Evolutionary conservation across 164 flowering plant genomes (phyloP).

Genomic region (Echeveria elegans): DNA sequence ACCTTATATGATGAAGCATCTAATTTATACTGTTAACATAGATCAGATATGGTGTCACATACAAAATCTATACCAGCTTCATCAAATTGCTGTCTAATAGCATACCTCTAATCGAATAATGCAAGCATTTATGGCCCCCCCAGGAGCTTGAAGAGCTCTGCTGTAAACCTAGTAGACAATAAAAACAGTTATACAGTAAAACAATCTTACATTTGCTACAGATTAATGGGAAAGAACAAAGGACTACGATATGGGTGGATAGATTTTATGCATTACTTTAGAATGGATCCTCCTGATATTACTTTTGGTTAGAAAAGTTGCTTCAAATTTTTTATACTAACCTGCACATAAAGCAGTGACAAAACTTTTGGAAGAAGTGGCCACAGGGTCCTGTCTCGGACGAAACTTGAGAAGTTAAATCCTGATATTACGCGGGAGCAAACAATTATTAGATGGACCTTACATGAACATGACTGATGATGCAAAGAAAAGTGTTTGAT

Average conservation of each 20-base stretch:
- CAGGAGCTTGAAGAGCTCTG: conserved; percentile 1
- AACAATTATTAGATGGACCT: not conserved
- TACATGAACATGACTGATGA: not conserved
- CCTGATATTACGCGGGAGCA: conserved; percentile 30
- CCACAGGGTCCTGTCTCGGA: conserved; percentile 72
- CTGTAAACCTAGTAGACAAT: not conserved
- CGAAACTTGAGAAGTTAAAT: conserved; percentile 72
- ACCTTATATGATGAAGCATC: not conserved
- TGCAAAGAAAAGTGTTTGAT: not conserved
- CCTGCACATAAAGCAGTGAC: conserved; percentile 84
- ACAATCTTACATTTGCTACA: not conserved
- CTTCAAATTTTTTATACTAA: too few relatives aligned
- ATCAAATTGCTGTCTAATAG: not conserved
- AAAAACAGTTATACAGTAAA: not conserved
- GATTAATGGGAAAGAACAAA: not conserved
- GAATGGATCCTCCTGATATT: not conserved
- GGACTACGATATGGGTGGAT: not conserved
- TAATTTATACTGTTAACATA: not conserved
- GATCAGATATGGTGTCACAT: not conserved
- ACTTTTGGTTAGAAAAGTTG: too few relatives aligned
- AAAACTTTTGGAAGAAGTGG: conserved; percentile 84
- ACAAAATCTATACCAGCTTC: not conserved
- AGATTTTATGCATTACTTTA: not conserved
- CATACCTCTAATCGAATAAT: not conserved
- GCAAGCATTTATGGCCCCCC: not conserved